Base-by-base conservation (phyloP, 2,329 filamentous ascomycete genomes). In the Phialemoniopsis sp. region DNA sequence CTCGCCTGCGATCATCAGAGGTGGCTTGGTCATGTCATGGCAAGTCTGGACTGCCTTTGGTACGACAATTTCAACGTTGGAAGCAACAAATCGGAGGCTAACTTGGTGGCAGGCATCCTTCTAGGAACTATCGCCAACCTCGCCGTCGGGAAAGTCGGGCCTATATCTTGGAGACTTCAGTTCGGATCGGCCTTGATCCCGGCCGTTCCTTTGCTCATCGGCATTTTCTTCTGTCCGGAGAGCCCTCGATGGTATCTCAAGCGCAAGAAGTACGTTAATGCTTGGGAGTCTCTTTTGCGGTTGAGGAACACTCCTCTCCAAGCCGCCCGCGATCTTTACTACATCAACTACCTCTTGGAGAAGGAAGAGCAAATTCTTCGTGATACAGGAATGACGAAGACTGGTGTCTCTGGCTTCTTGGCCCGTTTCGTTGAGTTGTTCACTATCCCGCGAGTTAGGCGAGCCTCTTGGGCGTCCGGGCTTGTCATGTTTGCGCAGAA, bases 401-500 rank as follows among this genome's bases (percentile, higher is more conserved):
- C n/a, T n/a, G n/a, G n/a, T n/a, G n/a, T n/a, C n/a, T 29, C 21
- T 16, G 36, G 35, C 1, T 73, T 72, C 44, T 30, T 73, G 31
- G 72, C 64, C 8, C 72, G 78, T 13, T 73, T 78, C 32, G 42
- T 70, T 15, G 73, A 82, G 49, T 60, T 78, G 2, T 77, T 82
- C 46, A 78, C 73, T 2, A 68, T 82, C 36, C 70, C 77, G 1
- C 66, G 79, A 28, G 64, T 78, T 8, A 65, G 77, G 5, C 68
- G 77, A 31, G 85, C 84, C 1, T 85, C 80, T 1, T 69, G 80
- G 38, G 84, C 82, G 2, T 80, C 82, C 0, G 78, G 76, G 46
- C 76, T 76, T 1, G 80, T 87, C 47, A 87, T 88, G 81, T 77
- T 80, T 48, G 66, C 64, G 0, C 78, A 82, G 50, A 78, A 82